Evolutionary conservation across 208 protist species (phyloP).

Genomic region (Trypanosoma rangeli): DNA sequence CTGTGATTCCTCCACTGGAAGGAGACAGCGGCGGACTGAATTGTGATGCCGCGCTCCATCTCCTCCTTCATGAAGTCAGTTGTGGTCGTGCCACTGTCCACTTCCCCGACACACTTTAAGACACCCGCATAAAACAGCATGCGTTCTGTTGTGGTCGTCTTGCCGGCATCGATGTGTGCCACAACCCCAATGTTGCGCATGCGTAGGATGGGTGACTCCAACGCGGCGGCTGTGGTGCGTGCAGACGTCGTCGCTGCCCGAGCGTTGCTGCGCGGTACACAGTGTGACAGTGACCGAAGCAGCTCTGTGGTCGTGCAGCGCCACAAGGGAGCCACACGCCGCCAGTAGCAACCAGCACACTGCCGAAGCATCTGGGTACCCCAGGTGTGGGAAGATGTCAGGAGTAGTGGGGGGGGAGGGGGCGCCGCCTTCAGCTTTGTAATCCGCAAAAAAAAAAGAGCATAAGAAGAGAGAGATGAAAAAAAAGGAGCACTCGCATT

Average conservation of each 20-base stretch:
- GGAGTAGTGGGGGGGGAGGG: background rate
- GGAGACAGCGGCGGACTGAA: constrained; percentile 93
- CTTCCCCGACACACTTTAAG: constrained; percentile 87
- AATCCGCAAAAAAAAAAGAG: constrained; percentile 16
- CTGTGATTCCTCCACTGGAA: constrained; percentile 82
- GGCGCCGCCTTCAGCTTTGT: background rate
- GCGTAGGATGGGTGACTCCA: constrained; percentile 24
- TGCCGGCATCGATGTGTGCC: constrained; percentile 96
- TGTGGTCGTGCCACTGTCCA: constrained; percentile 95
- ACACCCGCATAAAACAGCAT: constrained; percentile 94
- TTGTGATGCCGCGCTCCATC: constrained; percentile 96
- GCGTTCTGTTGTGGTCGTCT: constrained; percentile 95
- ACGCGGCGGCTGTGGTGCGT: constrained; percentile 2
- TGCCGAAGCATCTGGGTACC: constrained; percentile 2
- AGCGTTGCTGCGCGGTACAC: background rate
- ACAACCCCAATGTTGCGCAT: constrained; percentile 96
- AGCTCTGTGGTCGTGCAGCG: background rate
- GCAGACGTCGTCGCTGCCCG: constrained; percentile 1
- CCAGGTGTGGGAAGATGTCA: too few species aligned
- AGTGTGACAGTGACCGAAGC: background rate
- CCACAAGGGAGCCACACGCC: background rate
- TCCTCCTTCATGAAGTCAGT: constrained; percentile 97
- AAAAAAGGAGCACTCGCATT: background rate
- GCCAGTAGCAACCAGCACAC: background rate
- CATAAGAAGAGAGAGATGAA: background rate